Base-by-base conservation (phyloP, 441 rosid species). In the Melianthus villosus region DNA sequence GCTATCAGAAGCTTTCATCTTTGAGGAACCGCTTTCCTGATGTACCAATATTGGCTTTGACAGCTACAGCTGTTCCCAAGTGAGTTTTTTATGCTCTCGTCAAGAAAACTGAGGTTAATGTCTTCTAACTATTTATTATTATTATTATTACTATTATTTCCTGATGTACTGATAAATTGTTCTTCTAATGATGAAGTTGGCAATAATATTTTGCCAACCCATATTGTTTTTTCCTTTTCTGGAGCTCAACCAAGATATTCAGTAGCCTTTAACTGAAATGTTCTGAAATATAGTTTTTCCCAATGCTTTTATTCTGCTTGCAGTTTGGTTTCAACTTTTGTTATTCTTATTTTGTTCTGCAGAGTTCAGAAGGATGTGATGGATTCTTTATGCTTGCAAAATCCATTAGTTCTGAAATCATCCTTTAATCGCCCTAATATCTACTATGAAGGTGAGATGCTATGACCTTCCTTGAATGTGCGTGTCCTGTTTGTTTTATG, bases 1-100 rank as follows among this genome's bases (percentile, higher is more conserved):
- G 79, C 51, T 89, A 81, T 55, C 74, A 80, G 47, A 77, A 81
- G 57, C 92, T 83, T 54, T 89, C 93, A 43, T 69, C 79, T 54
- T 51, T 83, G 57, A 71, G 95, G 65, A 70, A 54, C 51, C 64
- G 27, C 49, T 55, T 83, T 46, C 72, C 84, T 22, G 87, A 69
- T 61, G 75, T 81, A 45, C 87, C 97, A 36, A 48, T 83, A 42
- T 50, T 87, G 72, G 93, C 97, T 31, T 63, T 83, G 63, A 83
- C 95, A 2, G 97, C 93, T 42, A 83, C 97, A 44, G 97, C 97
- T 57, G 82, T 62, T 68, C 95, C 92, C 8, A 81, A 78, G 97
- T 87, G 42, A 57, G 89, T 67, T 31, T n/a, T n/a, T n/a, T n/a
- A n/a, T n/a, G n/a, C n/a, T n/a, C n/a, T n/a, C n/a, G n/a, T n/a